Conservation (phyloP, 192 early-diverging fungal genomes). For the Backusella tarrabulga region DNA sequence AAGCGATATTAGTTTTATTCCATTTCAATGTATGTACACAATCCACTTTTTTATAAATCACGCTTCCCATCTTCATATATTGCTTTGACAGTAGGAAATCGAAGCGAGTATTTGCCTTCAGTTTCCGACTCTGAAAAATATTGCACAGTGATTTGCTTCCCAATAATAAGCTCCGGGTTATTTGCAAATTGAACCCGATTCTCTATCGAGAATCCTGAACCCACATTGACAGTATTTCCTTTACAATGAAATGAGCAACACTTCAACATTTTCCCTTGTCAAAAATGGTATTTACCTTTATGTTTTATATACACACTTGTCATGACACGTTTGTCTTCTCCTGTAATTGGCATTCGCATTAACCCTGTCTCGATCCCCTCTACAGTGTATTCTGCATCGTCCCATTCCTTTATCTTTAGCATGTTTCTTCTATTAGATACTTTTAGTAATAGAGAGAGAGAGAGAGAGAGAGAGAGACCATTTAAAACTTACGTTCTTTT, state of each 20-base stretch:
- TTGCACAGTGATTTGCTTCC: constrained; percentile 50
- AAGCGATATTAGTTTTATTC: too few species aligned
- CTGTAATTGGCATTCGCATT: constrained; percentile 42
- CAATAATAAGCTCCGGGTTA: constrained; percentile 45
- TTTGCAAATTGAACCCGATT: constrained; percentile 44
- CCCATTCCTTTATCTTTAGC: constrained; percentile 53
- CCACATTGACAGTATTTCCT: constrained; percentile 48
- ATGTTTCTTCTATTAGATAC: constrained; percentile 36
- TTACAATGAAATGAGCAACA: background rate
- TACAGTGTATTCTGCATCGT: constrained; percentile 52
- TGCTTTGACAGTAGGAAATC: constrained; percentile 55
- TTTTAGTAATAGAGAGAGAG: too few species aligned
- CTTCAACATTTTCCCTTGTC: background rate
- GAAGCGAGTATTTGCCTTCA: constrained; percentile 27
- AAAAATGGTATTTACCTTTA: constrained; percentile 24
- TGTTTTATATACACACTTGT: constrained; percentile 46
- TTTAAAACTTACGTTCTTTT: constrained; percentile 41
- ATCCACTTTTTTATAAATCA: constrained; percentile 5
- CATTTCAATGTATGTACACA: too few species aligned
- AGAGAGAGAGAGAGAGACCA: background rate
- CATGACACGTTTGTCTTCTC: constrained; percentile 33
- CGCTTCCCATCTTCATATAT: constrained; percentile 39
- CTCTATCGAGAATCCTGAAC: constrained; percentile 47
- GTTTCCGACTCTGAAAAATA: constrained; percentile 49
- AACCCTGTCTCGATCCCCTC: constrained; percentile 39